phyloP scores from a whole-genome alignment of 2,329 filamentous ascomycete genomes.

The Microdochium trichocladiopsis region DNA sequence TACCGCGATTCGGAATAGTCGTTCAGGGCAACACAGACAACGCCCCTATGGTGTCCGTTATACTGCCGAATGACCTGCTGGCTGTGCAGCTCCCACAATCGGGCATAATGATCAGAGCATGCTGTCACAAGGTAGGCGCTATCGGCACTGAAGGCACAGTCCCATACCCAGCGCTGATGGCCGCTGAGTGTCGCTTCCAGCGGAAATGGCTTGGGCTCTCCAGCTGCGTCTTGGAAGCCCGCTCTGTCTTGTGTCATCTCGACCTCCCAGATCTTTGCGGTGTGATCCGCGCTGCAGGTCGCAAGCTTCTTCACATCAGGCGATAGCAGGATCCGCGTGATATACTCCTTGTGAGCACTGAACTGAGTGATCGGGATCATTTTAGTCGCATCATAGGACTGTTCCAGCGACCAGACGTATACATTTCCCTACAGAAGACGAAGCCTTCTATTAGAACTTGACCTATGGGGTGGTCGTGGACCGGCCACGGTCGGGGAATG shows the following conservation, averaged over 20 bases:
- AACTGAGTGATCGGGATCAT: constrained; percentile 85
- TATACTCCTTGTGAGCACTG: constrained; percentile 84
- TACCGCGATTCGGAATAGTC: constrained; percentile 62
- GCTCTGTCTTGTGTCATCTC: constrained; percentile 45
- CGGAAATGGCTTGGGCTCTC: constrained; percentile 55
- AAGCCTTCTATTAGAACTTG: background rate
- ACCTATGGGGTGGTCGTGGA: too few relatives aligned
- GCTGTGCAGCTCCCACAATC: constrained; percentile 81
- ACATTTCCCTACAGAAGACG: constrained; percentile 68
- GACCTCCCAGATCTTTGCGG: constrained; percentile 94
- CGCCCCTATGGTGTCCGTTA: constrained; percentile 86
- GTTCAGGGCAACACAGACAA: constrained; percentile 88
- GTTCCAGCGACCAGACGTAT: constrained; percentile 92
- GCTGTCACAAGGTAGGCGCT: constrained; percentile 90
- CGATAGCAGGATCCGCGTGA: constrained; percentile 84
- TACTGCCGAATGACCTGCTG: constrained; percentile 92
- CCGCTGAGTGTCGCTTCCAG: constrained; percentile 82
- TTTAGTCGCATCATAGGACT: constrained; percentile 73
- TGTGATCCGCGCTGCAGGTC: constrained; percentile 88
- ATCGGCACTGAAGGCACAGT: constrained; percentile 91
- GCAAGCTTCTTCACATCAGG: constrained; percentile 92
- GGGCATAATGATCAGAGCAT: constrained; percentile 87
- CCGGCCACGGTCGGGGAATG: too few relatives aligned
- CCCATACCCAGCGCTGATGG: constrained; percentile 96
- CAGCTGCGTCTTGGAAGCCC: constrained; percentile 13